Conservation (phyloP, 2,329 filamentous ascomycete genomes). For the Stenocarpella maydis region DNA sequence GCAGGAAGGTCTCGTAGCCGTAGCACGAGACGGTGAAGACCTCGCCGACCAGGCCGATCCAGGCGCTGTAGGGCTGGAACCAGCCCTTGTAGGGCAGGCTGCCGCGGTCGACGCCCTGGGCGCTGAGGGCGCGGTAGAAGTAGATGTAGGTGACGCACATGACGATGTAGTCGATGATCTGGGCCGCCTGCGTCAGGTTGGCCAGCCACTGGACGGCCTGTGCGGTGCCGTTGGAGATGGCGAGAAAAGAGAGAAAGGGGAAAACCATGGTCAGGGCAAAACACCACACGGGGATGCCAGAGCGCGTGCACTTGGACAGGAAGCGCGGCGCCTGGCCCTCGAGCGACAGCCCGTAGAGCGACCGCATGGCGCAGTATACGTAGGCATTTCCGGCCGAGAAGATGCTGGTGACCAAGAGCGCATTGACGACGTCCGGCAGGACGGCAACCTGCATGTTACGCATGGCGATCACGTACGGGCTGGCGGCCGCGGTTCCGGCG, state of each 20-base stretch:
- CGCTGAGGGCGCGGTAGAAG: slow-evolving; percentile 34
- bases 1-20: slow-evolving; percentile 56
- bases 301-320: slow-evolving; percentile 65
- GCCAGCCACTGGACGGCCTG: slow-evolving; percentile 56
- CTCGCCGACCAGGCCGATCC: slow-evolving; percentile 54
- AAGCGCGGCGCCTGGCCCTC: slow-evolving; percentile 43
- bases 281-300: slow-evolving; percentile 68
- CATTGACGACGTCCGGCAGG: slow-evolving; percentile 67
- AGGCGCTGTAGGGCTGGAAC: slow-evolving; percentile 67
- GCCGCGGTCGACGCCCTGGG: slow-evolving; percentile 47
- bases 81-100: slow-evolving; percentile 67
- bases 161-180: slow-evolving; percentile 69
- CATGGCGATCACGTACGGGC: slow-evolving; percentile 71
- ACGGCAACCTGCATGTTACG: slow-evolving; percentile 59
- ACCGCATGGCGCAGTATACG: slow-evolving; percentile 35
- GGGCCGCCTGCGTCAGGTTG: slow-evolving; percentile 64
- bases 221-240: slow-evolving; percentile 34
- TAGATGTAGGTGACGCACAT: slow-evolving; percentile 35
- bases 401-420: slow-evolving; percentile 45
- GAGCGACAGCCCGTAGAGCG: slow-evolving; percentile 35
- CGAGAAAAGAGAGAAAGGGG: slow-evolving; percentile 50
- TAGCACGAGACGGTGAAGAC: slow-evolving; percentile 57
- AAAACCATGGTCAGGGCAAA: slow-evolving; percentile 63
- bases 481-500: slow-evolving; percentile 59
- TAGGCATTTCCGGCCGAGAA: slow-evolving; percentile 36